Evolutionary conservation across 2,329 filamentous ascomycete genomes (phyloP).

Genomic region (Fusarium coicis): DNA sequence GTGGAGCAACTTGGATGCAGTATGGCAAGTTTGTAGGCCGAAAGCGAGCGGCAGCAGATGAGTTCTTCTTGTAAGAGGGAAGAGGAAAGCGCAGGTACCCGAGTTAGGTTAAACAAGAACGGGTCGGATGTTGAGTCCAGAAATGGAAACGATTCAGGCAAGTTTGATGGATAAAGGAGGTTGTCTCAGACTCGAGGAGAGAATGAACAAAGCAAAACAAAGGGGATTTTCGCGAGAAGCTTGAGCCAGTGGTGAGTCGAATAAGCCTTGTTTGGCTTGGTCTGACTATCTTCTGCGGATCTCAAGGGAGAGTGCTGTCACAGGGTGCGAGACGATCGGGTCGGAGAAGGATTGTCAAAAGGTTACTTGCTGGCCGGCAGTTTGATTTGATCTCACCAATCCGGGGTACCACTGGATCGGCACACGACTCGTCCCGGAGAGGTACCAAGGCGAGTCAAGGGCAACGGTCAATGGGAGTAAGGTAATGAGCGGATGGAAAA

Average conservation of each 20-base stretch:
- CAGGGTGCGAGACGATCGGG: conserved; percentile 19
- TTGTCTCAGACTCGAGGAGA: conserved; percentile 42
- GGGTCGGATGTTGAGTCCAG: conserved; percentile 26
- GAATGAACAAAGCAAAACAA: conserved; percentile 37
- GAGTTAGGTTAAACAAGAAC: conserved; percentile 20
- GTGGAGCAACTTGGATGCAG: conserved; percentile 28
- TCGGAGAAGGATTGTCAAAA: conserved; percentile 15
- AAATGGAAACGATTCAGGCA: conserved; percentile 37
- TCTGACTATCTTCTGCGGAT: conserved; percentile 29
- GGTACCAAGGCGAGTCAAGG: conserved; percentile 12
- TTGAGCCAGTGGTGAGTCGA: conserved; percentile 25
- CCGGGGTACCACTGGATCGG: conserved; percentile 30
- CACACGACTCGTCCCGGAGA: conserved; percentile 20
- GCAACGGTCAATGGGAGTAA: conserved; percentile 25
- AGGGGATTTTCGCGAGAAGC: conserved; percentile 24
- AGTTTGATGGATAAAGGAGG: conserved; percentile 34
- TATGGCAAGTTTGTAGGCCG: conserved; percentile 41
- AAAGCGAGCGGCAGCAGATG: conserved; percentile 40
- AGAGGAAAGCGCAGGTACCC: conserved; percentile 28
- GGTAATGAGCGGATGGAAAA: conserved; percentile 26
- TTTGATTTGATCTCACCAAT: conserved; percentile 35
- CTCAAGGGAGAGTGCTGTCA: conserved; percentile 37
- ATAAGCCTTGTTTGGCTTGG: conserved; percentile 21
- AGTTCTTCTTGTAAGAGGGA: conserved; percentile 27
- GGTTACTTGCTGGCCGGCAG: conserved; percentile 34